These are phyloP conservation scores for Dendrobium huoshanense DNA, from an alignment of 106 monocot species.

Conservation along the genomic window DNA sequence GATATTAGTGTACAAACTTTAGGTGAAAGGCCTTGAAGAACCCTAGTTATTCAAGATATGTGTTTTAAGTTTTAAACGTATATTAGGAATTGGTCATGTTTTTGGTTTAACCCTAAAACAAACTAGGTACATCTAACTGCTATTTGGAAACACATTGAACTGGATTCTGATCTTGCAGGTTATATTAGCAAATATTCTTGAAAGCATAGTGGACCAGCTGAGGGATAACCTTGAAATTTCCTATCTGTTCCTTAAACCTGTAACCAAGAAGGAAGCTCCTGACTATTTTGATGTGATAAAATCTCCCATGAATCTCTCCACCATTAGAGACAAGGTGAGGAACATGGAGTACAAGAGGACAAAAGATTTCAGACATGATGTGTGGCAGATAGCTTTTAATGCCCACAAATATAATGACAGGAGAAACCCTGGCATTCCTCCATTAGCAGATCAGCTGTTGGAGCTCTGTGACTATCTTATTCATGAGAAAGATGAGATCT, in stretches of 20 bases:
- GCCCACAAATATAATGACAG: constrained; percentile 80
- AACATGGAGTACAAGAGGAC: constrained; percentile 77
- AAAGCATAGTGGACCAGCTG: constrained; percentile 61
- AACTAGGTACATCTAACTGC: no score
- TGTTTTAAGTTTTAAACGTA: no score
- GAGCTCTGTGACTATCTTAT: constrained; percentile 77
- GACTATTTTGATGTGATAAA: constrained; percentile 69
- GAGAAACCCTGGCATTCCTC: constrained; percentile 77
- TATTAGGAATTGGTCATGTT: no score
- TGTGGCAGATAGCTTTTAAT: constrained; percentile 84
- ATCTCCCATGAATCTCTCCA: constrained; percentile 84
- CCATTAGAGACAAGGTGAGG: constrained; percentile 78
- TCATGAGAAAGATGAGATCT: constrained; percentile 18
- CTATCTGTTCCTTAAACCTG: constrained; percentile 79
- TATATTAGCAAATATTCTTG: no score
- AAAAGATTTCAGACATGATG: constrained; percentile 87
- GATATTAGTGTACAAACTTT: no score
- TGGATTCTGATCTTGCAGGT: no score
- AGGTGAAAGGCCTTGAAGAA: no score
- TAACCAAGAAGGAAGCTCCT: constrained; percentile 92
- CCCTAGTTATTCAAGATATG: no score
- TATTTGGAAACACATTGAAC: no score
- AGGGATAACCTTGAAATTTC: constrained; percentile 34
- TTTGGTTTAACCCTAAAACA: no score
- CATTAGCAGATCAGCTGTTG: constrained; percentile 85